Evolutionary conservation across 2,329 filamentous ascomycete genomes (phyloP).

Genomic region (Emergomyces orientalis): DNA sequence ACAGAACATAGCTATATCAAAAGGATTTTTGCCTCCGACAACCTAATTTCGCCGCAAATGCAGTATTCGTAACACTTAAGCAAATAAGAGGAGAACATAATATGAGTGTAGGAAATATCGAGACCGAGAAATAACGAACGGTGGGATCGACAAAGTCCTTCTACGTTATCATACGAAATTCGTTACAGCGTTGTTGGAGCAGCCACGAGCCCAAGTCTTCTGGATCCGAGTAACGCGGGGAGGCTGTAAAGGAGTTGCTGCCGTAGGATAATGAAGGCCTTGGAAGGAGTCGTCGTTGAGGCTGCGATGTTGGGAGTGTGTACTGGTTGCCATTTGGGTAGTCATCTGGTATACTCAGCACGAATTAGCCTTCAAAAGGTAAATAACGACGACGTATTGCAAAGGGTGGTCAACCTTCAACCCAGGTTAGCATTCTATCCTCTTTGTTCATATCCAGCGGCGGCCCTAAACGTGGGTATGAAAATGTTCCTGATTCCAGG

Average conservation of each 20-base stretch:
- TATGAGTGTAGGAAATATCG: neutral
- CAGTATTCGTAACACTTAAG: neutral
- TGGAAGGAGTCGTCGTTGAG: neutral
- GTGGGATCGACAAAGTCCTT: neutral
- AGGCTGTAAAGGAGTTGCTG: neutral
- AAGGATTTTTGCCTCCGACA: too few relatives aligned
- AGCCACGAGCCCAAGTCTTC: slow-evolving; percentile 1
- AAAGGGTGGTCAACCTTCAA: neutral
- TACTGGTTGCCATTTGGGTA: neutral
- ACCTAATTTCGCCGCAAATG: neutral
- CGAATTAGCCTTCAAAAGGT: neutral
- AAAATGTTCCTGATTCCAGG: neutral
- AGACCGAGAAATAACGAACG: neutral
- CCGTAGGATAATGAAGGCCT: neutral
- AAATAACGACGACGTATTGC: neutral
- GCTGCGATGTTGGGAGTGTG: neutral
- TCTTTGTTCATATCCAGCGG: neutral
- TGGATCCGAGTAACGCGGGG: neutral
- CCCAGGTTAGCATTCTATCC: neutral
- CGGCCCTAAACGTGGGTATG: neutral
- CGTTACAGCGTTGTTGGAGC: neutral
- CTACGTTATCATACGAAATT: neutral
- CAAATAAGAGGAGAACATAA: neutral
- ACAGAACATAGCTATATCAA: neutral
- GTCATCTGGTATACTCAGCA: neutral